Conservation (phyloP, 495 filamentous ascomycete genomes). For the Elaphomyces granulatus region DNA sequence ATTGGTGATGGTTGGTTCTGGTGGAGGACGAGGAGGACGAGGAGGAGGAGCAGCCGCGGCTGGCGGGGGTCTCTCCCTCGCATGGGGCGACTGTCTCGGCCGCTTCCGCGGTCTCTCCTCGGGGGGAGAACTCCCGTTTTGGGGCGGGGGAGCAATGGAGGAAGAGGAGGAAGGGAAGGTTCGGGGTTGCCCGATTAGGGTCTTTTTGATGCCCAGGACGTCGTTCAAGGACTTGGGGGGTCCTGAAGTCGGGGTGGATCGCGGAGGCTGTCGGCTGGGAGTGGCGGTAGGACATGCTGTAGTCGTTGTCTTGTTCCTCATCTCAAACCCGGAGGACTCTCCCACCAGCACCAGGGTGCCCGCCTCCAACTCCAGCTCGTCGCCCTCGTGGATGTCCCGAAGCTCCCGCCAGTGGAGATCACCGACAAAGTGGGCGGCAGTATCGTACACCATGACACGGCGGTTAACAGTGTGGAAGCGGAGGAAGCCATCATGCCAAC, state of each 20-base stretch:
- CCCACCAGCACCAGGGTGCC: conserved; percentile 65
- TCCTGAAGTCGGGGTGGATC: conserved; percentile 11
- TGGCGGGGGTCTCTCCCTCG: conserved; percentile 1
- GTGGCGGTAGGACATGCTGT: conserved; percentile 3
- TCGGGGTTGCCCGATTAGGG: conserved; percentile 28
- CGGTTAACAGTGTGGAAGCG: conserved; percentile 86
- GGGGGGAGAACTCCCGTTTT: conserved; percentile 10
- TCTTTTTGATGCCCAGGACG: conserved; percentile 40
- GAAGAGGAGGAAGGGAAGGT: conserved; percentile 37
- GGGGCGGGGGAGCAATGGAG: conserved; percentile 13
- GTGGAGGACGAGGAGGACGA: neutral
- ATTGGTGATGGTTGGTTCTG: neutral
- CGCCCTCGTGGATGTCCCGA: conserved; percentile 52
- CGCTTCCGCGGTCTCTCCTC: conserved; percentile 34
- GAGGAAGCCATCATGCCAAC: conserved; percentile 85
- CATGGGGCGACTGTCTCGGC: conserved; percentile 19
- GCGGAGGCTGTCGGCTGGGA: conserved; percentile 13
- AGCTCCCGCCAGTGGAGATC: conserved; percentile 68
- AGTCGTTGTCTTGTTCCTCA: conserved; percentile 22
- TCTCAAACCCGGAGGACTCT: conserved; percentile 59
- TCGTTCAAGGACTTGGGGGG: conserved; percentile 39
- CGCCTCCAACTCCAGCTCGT: conserved; percentile 68
- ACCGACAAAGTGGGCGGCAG: conserved; percentile 61
- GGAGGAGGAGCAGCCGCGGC: neutral
- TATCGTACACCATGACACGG: conserved; percentile 82